phyloP scores from a whole-genome alignment of 139 green algal genomes.

The Chlorella sp. region DNA sequence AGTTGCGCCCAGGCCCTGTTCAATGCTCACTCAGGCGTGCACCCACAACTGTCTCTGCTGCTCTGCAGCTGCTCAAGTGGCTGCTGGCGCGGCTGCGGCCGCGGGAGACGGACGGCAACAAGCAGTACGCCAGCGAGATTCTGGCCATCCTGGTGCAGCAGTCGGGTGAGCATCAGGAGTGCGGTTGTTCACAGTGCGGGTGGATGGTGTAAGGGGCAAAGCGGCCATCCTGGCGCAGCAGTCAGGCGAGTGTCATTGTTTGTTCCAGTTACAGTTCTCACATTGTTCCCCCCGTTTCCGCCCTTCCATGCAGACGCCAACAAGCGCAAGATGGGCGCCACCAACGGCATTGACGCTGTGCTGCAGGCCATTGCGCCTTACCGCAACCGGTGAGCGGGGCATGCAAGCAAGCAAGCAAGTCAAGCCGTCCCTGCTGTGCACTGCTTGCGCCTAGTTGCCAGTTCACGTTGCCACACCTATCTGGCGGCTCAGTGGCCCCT shows the following conservation, averaged over 20 bases:
- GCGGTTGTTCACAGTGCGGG: too few species aligned
- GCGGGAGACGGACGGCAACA: conserved; percentile 84
- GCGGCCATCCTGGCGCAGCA: conserved; percentile 88
- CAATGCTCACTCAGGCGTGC: too few species aligned
- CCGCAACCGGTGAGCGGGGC: conserved; percentile 56
- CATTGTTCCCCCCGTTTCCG: too few species aligned
- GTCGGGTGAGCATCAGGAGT: conserved; percentile 7
- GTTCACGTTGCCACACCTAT: too few species aligned
- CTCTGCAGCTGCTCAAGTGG: conserved; percentile 82
- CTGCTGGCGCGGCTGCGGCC: conserved; percentile 82
- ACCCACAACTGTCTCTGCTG: neutral
- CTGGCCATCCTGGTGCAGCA: conserved; percentile 91
- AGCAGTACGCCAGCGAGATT: conserved; percentile 89
- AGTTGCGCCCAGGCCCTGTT: too few species aligned
- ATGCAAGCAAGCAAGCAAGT: too few species aligned
- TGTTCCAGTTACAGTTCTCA: too few species aligned
- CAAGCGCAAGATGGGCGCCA: conserved; percentile 70
- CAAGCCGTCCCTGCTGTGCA: too few species aligned
- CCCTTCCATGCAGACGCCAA: too few species aligned
- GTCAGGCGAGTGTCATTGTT: neutral
- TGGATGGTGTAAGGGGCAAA: too few species aligned
- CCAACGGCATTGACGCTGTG: conserved; percentile 85
- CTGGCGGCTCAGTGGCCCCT: too few species aligned
- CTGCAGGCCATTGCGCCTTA: conserved; percentile 78
- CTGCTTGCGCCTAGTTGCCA: too few species aligned